phyloP scores from a whole-genome alignment of 106 monocot species.

The Dendrobium officinale region DNA sequence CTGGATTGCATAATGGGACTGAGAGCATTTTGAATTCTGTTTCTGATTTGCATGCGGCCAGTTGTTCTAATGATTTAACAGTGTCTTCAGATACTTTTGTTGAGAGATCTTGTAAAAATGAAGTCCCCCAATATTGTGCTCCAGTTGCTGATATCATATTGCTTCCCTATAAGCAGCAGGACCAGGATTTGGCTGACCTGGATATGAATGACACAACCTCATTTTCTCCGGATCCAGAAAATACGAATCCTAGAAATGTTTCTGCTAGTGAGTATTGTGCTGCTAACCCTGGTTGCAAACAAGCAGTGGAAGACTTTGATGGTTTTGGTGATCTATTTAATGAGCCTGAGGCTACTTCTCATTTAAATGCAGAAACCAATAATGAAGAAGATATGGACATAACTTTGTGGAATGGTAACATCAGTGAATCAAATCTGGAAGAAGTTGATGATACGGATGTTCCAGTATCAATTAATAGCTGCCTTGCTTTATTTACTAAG shows the following conservation, averaged over 20 bases:
- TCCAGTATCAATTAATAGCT: slow-evolving; percentile 71
- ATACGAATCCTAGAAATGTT: slow-evolving; percentile 6
- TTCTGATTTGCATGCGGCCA: slow-evolving; percentile 1
- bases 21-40: slow-evolving; percentile 11
- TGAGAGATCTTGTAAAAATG: slow-evolving; percentile 16
- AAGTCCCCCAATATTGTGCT: slow-evolving; percentile 12
- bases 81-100: slow-evolving; percentile 28
- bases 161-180: slow-evolving; percentile 42
- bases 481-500: slow-evolving; percentile 76
- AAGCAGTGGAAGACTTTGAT: slow-evolving; percentile 53
- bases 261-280: slow-evolving; percentile 5
- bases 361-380: slow-evolving; percentile 18
- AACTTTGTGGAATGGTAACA: slow-evolving; percentile 38
- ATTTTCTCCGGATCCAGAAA: slow-evolving; percentile 25
- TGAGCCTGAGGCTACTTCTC: slow-evolving; percentile 68
- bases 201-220: slow-evolving; percentile 12
- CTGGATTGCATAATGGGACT: neutral
- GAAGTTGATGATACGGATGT: slow-evolving; percentile 65
- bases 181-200: slow-evolving; percentile 13
- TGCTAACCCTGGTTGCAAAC: slow-evolving; percentile 17
- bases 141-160: slow-evolving; percentile 25
- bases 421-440: slow-evolving; percentile 39
- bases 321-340: slow-evolving; percentile 80
- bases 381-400: slow-evolving; percentile 40
- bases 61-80: slow-evolving; percentile 13